Evolutionary conservation across 345 rosid species (phyloP).

Genomic region (Physaria fendleri): DNA sequence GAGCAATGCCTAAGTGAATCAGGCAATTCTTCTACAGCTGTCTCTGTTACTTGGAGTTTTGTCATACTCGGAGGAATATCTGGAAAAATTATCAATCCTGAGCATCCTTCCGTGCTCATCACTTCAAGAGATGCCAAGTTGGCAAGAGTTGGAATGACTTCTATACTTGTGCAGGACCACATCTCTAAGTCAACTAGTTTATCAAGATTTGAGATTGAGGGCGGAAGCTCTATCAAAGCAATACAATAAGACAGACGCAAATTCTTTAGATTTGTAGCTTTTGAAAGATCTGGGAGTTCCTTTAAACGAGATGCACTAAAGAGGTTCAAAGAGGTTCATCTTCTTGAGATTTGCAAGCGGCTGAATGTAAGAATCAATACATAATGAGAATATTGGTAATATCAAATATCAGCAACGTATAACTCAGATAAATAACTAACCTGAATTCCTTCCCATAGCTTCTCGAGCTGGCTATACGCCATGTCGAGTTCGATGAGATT

Average conservation of each 20-base stretch:
- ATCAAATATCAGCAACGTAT: too few relatives aligned
- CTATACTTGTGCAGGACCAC: rapidly evolving
- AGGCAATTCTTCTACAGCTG: too few relatives aligned
- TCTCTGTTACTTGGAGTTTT: too few relatives aligned
- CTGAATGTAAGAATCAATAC: neutral
- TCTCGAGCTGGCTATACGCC: too few relatives aligned
- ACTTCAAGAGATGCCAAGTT: neutral
- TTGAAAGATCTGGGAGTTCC: neutral
- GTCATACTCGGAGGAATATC: neutral
- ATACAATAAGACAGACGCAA: neutral
- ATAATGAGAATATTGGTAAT: neutral
- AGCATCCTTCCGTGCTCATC: neutral
- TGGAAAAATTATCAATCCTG: neutral
- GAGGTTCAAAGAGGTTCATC: neutral
- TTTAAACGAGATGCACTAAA: neutral
- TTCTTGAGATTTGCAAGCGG: neutral
- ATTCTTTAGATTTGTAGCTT: neutral
- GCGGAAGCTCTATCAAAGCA: neutral
- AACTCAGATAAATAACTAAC: too few relatives aligned
- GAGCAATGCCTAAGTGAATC: too few relatives aligned
- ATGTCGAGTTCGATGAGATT: too few relatives aligned
- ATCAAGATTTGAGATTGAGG: neutral
- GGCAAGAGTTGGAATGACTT: neutral
- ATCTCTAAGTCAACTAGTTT: neutral
- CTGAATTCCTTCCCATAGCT: too few relatives aligned